phyloP scores from a whole-genome alignment of 2,329 filamentous ascomycete species.

The Coniella lustricola region DNA sequence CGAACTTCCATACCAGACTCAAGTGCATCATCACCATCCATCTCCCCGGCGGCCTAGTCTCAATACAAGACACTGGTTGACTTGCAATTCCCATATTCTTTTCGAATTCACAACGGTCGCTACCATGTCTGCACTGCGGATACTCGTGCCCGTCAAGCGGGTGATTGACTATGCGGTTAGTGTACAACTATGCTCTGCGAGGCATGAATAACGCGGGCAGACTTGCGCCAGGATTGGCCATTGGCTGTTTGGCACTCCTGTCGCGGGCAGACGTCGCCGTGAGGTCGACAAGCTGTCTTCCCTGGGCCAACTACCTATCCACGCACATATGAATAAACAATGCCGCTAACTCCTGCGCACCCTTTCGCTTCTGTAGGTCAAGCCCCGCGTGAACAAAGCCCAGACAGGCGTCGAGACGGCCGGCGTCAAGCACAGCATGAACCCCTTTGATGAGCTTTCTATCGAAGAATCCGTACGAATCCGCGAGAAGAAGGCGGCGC shows the following conservation, averaged over 20 bases:
- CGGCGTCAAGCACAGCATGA: constrained; percentile 96
- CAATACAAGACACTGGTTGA: too few relatives aligned
- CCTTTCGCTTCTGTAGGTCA: constrained; percentile 42
- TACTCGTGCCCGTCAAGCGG: constrained; percentile 75
- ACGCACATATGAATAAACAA: too few relatives aligned
- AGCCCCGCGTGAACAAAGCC: constrained; percentile 62
- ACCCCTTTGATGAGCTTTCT: constrained; percentile 97
- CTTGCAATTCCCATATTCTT: constrained; percentile 19
- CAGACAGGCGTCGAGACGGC: constrained; percentile 85
- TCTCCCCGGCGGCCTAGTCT: too few relatives aligned
- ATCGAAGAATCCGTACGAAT: constrained; percentile 94
- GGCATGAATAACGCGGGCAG: too few relatives aligned
- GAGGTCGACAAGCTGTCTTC: too few relatives aligned
- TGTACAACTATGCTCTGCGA: constrained; percentile 15
- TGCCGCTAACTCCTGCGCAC: too few relatives aligned
- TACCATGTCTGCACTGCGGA: constrained; percentile 59
- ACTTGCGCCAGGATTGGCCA: too few relatives aligned
- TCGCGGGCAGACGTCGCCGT: too few relatives aligned
- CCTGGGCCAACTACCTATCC: too few relatives aligned
- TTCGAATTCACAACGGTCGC: constrained; percentile 18
- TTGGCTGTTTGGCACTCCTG: too few relatives aligned
- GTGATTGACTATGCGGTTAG: constrained; percentile 81
- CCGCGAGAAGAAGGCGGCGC: constrained; percentile 72
- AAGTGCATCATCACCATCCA: too few relatives aligned
- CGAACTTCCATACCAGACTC: constrained; percentile 10